A percentile compares a stretch with the other conserved stretches of the same genome.
Conservation (phyloP, 2,329 filamentous ascomycete genomes). For the Helotiales sp. region DNA sequence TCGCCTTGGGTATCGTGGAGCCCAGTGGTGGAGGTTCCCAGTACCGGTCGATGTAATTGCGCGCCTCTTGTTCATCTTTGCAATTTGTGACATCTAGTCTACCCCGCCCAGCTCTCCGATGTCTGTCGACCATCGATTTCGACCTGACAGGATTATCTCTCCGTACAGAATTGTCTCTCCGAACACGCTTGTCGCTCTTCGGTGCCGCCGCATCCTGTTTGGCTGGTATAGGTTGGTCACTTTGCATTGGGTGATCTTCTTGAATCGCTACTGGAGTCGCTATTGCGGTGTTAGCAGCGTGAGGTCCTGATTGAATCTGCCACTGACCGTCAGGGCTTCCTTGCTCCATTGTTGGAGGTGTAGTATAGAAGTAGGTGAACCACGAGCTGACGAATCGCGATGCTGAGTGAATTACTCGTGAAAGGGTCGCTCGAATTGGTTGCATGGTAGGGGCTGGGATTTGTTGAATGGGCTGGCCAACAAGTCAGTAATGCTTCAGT, state of each 20-base stretch:
- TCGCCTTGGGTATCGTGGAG: background rate
- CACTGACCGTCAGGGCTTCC: background rate
- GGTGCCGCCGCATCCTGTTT: background rate
- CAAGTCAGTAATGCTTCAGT: background rate
- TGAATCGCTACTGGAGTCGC: too few relatives aligned
- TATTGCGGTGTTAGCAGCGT: background rate
- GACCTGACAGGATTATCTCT: background rate
- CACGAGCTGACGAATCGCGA: background rate
- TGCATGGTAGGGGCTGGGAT: background rate
- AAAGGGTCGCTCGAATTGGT: background rate
- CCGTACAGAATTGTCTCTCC: background rate
- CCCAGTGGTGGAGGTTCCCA: slow-evolving; percentile 25
- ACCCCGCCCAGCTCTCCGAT: slow-evolving; percentile 6
- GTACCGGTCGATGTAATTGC: slow-evolving; percentile 15
- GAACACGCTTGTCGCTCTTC: background rate
- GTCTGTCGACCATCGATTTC: slow-evolving; percentile 13
- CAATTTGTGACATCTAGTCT: slow-evolving; percentile 12
- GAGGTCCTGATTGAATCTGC: background rate
- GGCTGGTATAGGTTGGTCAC: too few relatives aligned
- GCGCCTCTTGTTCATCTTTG: slow-evolving; percentile 20
- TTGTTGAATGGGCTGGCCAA: background rate
- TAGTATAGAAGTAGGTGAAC: background rate
- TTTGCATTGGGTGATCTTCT: too few relatives aligned
- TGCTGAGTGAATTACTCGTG: background rate
- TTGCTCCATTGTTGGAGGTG: background rate